Evolutionary conservation across 148 eudicot genomes (phyloP).

Genomic region (Mesembryanthemum crystallinum): DNA sequence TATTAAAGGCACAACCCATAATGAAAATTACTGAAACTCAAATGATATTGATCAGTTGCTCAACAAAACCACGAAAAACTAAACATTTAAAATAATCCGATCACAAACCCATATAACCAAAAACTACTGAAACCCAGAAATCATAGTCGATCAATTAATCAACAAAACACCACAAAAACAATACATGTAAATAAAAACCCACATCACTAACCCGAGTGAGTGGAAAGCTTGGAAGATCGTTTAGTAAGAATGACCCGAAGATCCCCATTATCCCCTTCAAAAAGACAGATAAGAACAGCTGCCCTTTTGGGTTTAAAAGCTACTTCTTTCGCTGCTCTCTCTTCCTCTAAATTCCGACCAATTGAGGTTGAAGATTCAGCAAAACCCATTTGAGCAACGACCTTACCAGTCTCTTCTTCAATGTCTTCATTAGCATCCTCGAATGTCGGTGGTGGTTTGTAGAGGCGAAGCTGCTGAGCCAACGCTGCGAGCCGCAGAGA

Average conservation of each 20-base stretch:
- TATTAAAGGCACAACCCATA: too few species aligned
- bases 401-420: constrained; percentile 48
- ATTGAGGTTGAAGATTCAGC: constrained; percentile 46
- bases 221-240: constrained; percentile 69
- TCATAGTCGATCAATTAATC: not conserved
- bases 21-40: too few species aligned
- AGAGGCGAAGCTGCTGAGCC: constrained; percentile 52
- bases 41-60: too few species aligned
- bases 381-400: constrained; percentile 63
- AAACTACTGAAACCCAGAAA: not conserved
- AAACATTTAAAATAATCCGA: too few species aligned
- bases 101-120: too few species aligned
- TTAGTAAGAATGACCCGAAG: constrained; percentile 80
- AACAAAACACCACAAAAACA: not conserved
- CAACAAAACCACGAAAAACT: too few species aligned
- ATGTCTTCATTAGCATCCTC: constrained; percentile 35
- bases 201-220: constrained; percentile 60
- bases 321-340: constrained; percentile 6
- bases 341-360: constrained; percentile 20
- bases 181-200: not conserved
- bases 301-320: constrained; percentile 46
- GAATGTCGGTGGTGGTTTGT: constrained; percentile 36
- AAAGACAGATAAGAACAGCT: constrained; percentile 67
- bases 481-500: constrained; percentile 42
- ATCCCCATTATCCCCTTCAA: constrained; percentile 55